phyloP scores from a whole-genome alignment of 148 eudicot genomes.

The Chenopodium album region DNA sequence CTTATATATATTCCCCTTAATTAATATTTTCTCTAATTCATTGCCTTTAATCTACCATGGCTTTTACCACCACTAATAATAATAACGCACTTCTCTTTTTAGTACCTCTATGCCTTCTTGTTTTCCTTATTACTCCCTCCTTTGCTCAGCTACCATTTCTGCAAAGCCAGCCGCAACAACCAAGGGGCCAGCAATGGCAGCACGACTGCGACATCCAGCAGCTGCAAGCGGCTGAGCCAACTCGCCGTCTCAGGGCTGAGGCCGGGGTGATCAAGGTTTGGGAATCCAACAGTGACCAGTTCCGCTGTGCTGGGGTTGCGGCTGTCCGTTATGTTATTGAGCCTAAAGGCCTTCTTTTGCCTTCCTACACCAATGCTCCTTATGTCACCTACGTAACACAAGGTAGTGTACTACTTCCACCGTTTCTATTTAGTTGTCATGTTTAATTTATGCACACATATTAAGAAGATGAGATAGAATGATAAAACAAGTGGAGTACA shows the following conservation, averaged over 20 bases:
- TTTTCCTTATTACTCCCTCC: slow-evolving; percentile 13
- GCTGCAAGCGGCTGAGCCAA: slow-evolving; percentile 46
- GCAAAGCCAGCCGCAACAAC: not conserved
- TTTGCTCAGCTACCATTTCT: slow-evolving; percentile 10
- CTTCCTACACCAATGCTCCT: slow-evolving; percentile 52
- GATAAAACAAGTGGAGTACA: no score
- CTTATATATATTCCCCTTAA: not conserved
- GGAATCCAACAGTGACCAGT: slow-evolving; percentile 36
- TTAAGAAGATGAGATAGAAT: no score
- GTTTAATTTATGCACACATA: no score
- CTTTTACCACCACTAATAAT: not conserved
- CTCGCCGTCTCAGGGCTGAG: slow-evolving; percentile 33
- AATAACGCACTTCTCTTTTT: slow-evolving; percentile 2
- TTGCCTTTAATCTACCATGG: slow-evolving; percentile 10
- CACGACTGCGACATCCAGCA: slow-evolving; percentile 46
- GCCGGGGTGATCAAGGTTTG: slow-evolving; percentile 55
- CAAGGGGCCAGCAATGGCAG: slow-evolving; percentile 27
- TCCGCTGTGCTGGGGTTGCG: slow-evolving; percentile 51
- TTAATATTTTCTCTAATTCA: not conserved
- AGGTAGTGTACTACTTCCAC: slow-evolving; percentile 26
- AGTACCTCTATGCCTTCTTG: slow-evolving; percentile 23
- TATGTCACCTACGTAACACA: slow-evolving; percentile 45
- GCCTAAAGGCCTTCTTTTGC: slow-evolving; percentile 57
- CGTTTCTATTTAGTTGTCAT: no score
- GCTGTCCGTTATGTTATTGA: slow-evolving; percentile 41